These are phyloP conservation scores for Euryodendron excelsum DNA, from an alignment of 148 eudicot species.

Conservation along the genomic window DNA sequence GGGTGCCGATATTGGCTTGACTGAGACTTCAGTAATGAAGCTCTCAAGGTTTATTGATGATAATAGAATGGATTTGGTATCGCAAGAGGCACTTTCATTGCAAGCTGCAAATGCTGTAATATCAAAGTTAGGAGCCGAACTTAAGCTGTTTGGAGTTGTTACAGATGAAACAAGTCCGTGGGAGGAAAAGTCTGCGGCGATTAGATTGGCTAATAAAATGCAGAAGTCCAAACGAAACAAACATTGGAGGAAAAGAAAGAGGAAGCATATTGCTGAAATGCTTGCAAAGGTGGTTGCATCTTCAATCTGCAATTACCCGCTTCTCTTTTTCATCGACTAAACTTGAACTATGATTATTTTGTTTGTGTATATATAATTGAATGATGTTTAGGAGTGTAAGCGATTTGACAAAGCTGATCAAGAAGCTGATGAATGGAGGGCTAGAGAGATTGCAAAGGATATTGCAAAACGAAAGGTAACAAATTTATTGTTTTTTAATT, in stretches of 20 bases:
- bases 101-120: constrained; percentile 73
- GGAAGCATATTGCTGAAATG: constrained; percentile 64
- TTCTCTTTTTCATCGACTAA: not conserved
- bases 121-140: constrained; percentile 56
- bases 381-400: constrained; percentile 54
- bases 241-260: constrained; percentile 80
- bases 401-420: constrained; percentile 60
- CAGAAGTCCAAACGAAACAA: constrained; percentile 80
- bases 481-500: not conserved
- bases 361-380: constrained; percentile 6
- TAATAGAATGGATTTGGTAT: constrained; percentile 40
- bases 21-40: constrained; percentile 20
- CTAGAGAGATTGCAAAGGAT: constrained; percentile 85
- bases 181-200: constrained; percentile 88
- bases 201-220: constrained; percentile 61
- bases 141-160: constrained; percentile 76
- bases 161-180: constrained; percentile 63
- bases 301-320: not conserved
- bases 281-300: constrained; percentile 52
- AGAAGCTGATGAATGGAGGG: constrained; percentile 98
- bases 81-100: constrained; percentile 57
- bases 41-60: constrained; percentile 44
- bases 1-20: constrained; percentile 29
- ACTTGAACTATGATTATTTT: not conserved
- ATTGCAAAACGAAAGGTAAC: constrained; percentile 75